These are phyloP conservation scores for Aspergillus vadensis DNA, from an alignment of 2,329 filamentous ascomycete species.

Conservation along the genomic window DNA sequence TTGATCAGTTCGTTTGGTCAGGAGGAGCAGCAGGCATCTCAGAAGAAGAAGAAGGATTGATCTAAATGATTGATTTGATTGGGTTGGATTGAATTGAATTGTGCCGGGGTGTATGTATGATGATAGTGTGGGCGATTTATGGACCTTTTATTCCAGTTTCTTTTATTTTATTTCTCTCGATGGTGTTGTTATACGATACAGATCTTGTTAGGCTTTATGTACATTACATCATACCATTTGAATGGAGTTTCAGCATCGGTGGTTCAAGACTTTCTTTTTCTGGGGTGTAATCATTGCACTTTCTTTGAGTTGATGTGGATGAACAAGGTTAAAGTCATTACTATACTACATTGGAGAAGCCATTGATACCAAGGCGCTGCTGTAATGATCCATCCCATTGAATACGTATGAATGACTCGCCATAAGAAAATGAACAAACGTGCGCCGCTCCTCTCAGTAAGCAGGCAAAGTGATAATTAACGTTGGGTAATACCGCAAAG, in stretches of 20 bases:
- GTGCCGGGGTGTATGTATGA: not conserved
- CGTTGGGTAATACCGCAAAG: constrained; percentile 3
- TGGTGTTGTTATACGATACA: constrained; percentile 11
- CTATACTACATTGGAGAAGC: not conserved
- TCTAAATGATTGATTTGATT: constrained; percentile 1
- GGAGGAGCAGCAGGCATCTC: constrained; percentile 35
- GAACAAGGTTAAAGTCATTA: not conserved
- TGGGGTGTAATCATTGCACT: not conserved
- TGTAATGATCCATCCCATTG: constrained; percentile 13
- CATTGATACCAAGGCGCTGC: constrained; percentile 12
- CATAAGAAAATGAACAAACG: constrained; percentile 14
- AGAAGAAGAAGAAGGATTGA: constrained; percentile 40
- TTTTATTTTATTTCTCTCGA: not conserved
- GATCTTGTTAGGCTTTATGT: constrained; percentile 10
- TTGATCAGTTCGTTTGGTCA: constrained; percentile 56
- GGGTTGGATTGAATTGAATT: constrained; percentile 9
- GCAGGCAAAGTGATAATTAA: constrained; percentile 3
- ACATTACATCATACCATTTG: constrained; percentile 22
- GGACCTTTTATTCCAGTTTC: not conserved
- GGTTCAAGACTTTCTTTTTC: not conserved
- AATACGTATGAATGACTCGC: constrained; percentile 15
- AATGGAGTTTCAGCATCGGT: constrained; percentile 14
- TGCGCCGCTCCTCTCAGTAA: constrained; percentile 17
- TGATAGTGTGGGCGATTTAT: not conserved
- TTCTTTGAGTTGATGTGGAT: not conserved